Evolutionary conservation across 352 stramenopile genomes (phyloP).

Genomic region (Thalassiosira delicatula): DNA sequence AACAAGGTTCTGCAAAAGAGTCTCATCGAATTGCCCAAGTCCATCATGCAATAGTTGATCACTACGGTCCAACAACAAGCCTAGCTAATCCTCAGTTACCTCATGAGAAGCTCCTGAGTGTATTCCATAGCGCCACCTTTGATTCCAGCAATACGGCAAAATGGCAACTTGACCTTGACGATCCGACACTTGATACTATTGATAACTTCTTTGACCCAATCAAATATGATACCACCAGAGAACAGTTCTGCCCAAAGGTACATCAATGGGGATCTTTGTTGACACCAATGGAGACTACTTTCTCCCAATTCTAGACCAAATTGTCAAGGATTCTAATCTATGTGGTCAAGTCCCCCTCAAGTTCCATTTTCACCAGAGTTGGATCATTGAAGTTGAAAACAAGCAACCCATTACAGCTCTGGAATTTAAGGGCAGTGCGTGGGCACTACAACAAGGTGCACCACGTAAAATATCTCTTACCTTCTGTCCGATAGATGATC

Average conservation of each 20-base stretch:
- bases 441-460: background rate
- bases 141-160: background rate
- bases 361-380: slow-evolving; percentile 14
- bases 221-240: background rate
- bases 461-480: slow-evolving; percentile 13
- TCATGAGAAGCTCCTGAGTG: slow-evolving; percentile 5
- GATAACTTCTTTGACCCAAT: background rate
- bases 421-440: background rate
- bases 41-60: slow-evolving; percentile 22
- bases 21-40: background rate
- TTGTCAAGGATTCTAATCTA: background rate
- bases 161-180: background rate
- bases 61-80: slow-evolving; percentile 11
- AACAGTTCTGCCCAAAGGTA: background rate
- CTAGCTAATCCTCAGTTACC: background rate
- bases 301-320: slow-evolving; percentile 5
- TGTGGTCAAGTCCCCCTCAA: slow-evolving; percentile 16
- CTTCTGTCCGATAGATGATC: slow-evolving; percentile 12
- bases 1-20: background rate
- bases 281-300: slow-evolving; percentile 16
- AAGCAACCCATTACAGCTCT: slow-evolving; percentile 14
- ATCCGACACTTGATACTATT: background rate
- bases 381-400: slow-evolving; percentile 15
- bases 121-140: background rate
- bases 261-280: slow-evolving; percentile 1